Base-by-base conservation (phyloP, 805 yeast species). In the Cyberlindnera meyerae region DNA sequence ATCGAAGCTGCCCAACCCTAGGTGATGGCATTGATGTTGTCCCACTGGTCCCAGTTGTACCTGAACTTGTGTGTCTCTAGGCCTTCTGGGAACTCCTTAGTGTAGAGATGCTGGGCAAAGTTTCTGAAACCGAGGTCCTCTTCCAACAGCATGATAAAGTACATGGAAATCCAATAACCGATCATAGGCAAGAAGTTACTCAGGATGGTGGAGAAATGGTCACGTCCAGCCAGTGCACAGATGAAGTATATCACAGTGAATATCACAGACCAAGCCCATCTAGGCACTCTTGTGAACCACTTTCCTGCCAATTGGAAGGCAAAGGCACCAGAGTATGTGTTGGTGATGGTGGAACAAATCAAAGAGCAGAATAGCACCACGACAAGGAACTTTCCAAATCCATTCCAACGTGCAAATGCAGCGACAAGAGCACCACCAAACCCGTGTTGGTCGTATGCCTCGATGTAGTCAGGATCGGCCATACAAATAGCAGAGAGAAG, bases 151-250 rank as follows among this genome's bases (percentile, higher is more conserved):
- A 86, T 55, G 13, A 75, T 70, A 48, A 80, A 74, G 57, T 86
- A 87, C 66, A 86, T 83, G 39, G 89, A 75, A 39, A 84, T 75
- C 96, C 96, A 86, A 61, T 86, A 86, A 1, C 95, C 95, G 41
- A 86, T 73, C 95, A 86, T 86, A 8, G 96, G 95, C 51, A 86
- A 64, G 60, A 86, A 86, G 53, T 86, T 86, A 8, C 84, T 75
- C 47, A 86, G 63, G 40, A 86, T 83, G 2, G 77, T 69, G 38
- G 85, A 68, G 54, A 87, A 82, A 48, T 79, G 77, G 54, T 80
- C 65, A 49, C 81, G 70, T 11, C 96, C 96, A n/a, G 75, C 89
- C 44, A 85, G 60, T 2, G 95, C 80, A 52, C 86, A 73, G 9
- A 81, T 73, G 44, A 82, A 65, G 52, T 79, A 82, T 15, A 82